Evolutionary conservation across 352 stramenopile genomes (phyloP).

Genomic region (Globisporangium rhizosaccharum): DNA sequence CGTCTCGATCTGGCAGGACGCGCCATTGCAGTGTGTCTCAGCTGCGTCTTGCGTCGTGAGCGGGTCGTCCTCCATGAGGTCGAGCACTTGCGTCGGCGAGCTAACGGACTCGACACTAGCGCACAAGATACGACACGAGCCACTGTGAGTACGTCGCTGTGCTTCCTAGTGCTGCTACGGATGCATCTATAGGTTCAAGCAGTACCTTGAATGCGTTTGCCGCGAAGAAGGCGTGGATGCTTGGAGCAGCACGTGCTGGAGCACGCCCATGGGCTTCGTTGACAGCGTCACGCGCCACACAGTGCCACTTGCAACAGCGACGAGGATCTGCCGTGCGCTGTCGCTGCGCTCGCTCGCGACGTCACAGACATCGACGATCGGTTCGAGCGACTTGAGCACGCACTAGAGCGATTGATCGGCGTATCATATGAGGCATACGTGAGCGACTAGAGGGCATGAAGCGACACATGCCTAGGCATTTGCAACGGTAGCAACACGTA

Average conservation of each 20-base stretch:
- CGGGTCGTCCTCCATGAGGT: not conserved
- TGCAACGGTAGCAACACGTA: constrained; percentile 10
- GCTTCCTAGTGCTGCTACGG: not conserved
- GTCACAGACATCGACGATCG: constrained; percentile 29
- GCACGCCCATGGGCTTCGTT: not conserved
- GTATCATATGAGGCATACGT: too few relatives aligned
- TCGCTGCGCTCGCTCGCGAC: constrained; percentile 5
- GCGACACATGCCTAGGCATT: not conserved
- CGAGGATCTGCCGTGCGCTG: constrained; percentile 17
- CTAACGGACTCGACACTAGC: constrained; percentile 5
- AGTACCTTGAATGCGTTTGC: too few relatives aligned
- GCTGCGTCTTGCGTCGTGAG: constrained; percentile 2
- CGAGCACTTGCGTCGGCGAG: constrained; percentile 6
- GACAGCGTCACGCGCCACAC: constrained; percentile 50
- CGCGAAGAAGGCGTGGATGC: too few relatives aligned
- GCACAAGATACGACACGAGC: not conserved
- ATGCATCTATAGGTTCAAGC: not conserved
- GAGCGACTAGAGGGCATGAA: not conserved
- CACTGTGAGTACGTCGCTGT: not conserved
- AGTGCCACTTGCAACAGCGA: constrained; percentile 31
- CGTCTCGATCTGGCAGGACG: constrained; percentile 11
- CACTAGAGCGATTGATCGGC: constrained; percentile 21
- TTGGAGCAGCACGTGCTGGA: constrained; percentile 13
- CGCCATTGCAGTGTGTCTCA: too few relatives aligned
- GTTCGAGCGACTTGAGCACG: constrained; percentile 29